Percentiles rank a stretch among this genome's conserved stretches.
Conservation (phyloP, 2,329 filamentous ascomycete species). For the Aureobasidium vineae region DNA sequence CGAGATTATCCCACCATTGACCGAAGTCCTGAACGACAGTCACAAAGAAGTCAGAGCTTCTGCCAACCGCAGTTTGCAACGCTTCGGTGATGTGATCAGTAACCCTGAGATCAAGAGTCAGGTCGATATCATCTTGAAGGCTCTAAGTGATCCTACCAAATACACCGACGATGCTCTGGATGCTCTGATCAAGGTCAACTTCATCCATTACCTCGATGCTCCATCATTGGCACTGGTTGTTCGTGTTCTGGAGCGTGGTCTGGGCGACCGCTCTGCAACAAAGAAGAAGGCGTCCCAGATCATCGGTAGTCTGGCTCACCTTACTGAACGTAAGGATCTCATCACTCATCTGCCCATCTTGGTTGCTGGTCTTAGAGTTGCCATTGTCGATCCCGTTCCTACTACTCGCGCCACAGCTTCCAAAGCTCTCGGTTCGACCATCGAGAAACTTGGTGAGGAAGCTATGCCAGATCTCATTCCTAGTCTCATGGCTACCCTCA, state of each 20-base stretch:
- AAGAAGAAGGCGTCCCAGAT: conserved; percentile 97
- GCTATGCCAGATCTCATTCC: conserved; percentile 95
- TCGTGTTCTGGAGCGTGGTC: conserved; percentile 88
- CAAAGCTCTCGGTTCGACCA: conserved; percentile 90
- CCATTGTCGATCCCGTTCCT: conserved; percentile 92
- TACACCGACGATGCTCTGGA: conserved; percentile 95
- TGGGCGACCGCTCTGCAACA: conserved; percentile 86
- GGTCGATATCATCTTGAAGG: conserved; percentile 88
- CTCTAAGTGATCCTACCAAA: conserved; percentile 94
- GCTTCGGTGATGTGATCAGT: conserved; percentile 96
- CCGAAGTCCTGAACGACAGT: conserved; percentile 90
- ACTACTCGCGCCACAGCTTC: conserved; percentile 95
- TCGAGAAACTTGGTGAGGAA: conserved; percentile 97
- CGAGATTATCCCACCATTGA: conserved; percentile 94
- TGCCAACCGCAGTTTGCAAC: conserved; percentile 93
- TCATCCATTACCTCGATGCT: conserved; percentile 96
- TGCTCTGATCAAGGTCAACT: conserved; percentile 94
- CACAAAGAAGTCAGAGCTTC: conserved; percentile 94
- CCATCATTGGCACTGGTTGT: conserved; percentile 93
- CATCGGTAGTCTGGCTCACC: conserved; percentile 93
- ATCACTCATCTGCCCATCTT: conserved; percentile 87
- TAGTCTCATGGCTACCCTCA: conserved; percentile 94
- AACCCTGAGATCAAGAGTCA: conserved; percentile 96
- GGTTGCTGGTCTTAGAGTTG: conserved; percentile 82
- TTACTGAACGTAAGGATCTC: conserved; percentile 94